phyloP scores from a whole-genome alignment of 495 filamentous ascomycete species.

The Podospora didyma region DNA sequence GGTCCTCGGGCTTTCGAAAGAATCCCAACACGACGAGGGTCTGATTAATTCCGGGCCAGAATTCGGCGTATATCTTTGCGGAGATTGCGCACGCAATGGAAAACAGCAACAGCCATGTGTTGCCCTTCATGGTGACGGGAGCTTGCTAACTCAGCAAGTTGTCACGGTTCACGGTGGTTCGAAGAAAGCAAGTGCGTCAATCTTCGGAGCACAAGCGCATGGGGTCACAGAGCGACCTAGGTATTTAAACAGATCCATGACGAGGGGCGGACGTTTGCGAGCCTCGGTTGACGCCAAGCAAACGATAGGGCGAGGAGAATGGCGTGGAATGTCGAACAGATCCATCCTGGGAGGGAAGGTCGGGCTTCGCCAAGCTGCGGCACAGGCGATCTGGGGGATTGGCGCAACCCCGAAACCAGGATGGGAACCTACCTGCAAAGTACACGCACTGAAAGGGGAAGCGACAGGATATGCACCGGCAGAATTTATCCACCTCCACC shows the following conservation, averaged over 20 bases:
- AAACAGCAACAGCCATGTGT: slow-evolving; percentile 3
- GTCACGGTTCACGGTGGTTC: slow-evolving; percentile 1
- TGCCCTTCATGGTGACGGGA: slow-evolving; percentile 1
- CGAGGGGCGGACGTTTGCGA: too few relatives aligned
- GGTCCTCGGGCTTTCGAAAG: slow-evolving; percentile 19
- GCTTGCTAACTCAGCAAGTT: not conserved
- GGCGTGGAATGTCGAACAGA: too few relatives aligned
- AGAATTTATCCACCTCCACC: too few relatives aligned
- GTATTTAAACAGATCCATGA: not conserved
- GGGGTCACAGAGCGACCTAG: not conserved
- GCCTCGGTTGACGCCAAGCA: too few relatives aligned
- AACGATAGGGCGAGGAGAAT: too few relatives aligned
- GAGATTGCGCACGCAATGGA: slow-evolving; percentile 19
- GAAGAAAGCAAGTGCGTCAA: slow-evolving; percentile 12
- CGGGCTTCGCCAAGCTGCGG: too few relatives aligned
- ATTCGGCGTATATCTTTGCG: slow-evolving; percentile 15
- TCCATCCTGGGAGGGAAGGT: too few relatives aligned
- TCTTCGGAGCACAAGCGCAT: slow-evolving; percentile 13
- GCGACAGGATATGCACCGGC: too few relatives aligned
- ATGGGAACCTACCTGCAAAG: too few relatives aligned
- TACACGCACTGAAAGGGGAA: too few relatives aligned
- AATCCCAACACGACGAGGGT: slow-evolving; percentile 12
- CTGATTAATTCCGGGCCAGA: not conserved
- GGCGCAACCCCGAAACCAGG: too few relatives aligned
- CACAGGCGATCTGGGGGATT: too few relatives aligned